Evolutionary conservation across 352 stramenopile species (phyloP).

Genomic region (Phytophthora sojae): DNA sequence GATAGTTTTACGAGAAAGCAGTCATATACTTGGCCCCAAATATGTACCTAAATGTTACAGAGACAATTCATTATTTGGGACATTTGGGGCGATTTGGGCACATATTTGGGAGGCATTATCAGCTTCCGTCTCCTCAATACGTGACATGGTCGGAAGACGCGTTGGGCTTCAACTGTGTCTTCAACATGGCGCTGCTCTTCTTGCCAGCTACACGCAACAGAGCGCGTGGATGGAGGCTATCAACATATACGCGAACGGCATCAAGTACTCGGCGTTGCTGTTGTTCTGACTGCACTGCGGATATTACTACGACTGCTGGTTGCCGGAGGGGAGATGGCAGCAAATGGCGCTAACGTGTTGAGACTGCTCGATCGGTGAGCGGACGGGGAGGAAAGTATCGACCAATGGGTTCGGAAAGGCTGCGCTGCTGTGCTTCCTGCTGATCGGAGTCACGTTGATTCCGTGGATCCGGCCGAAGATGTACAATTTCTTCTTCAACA

Average conservation of each 20-base stretch:
- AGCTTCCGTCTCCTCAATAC: too few species aligned
- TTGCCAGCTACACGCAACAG: constrained; percentile 49
- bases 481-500: constrained; percentile 55
- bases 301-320: constrained; percentile 44
- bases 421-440: constrained; percentile 46
- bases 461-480: constrained; percentile 46
- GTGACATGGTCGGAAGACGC: constrained; percentile 27
- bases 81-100: too few species aligned
- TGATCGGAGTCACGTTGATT: constrained; percentile 48
- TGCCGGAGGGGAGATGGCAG: constrained; percentile 31
- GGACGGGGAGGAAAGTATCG: constrained; percentile 37
- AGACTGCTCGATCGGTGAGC: constrained; percentile 39
- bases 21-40: too few species aligned
- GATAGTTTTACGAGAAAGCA: too few species aligned
- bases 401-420: constrained; percentile 57
- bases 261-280: constrained; percentile 55
- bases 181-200: constrained; percentile 56
- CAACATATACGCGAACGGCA: constrained; percentile 50
- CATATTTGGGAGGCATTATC: too few species aligned
- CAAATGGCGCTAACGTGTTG: constrained; percentile 48
- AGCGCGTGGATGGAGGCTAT: constrained; percentile 61
- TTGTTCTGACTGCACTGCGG: constrained; percentile 44
- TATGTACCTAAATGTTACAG: too few species aligned
- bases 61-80: too few species aligned
- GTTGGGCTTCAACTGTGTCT: constrained; percentile 46